Evolutionary conservation across 345 rosid species (phyloP).

Genomic region (Excoecaria agallocha): DNA sequence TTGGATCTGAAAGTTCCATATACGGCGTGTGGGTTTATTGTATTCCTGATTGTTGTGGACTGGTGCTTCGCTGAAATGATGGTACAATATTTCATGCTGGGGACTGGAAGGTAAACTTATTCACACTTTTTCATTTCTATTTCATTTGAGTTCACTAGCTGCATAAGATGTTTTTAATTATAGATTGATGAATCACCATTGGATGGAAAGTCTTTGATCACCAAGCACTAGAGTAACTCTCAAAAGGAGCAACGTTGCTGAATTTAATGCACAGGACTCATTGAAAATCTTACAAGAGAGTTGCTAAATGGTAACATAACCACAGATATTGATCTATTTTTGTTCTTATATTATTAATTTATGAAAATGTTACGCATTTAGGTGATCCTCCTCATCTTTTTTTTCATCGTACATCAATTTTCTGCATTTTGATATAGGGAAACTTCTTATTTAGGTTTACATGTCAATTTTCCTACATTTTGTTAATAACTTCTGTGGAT

Average conservation of each 20-base stretch:
- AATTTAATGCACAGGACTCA: no score
- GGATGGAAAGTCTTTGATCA: no score
- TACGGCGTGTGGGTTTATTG: no score
- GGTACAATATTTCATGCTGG: conserved; percentile 98
- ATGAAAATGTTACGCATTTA: neutral
- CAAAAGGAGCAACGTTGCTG: no score
- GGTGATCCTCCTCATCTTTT: neutral
- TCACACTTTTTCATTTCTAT: neutral
- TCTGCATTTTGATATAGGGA: neutral
- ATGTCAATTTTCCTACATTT: neutral
- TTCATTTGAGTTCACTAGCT: conserved; percentile 19
- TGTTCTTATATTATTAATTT: neutral
- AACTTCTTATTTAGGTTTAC: conserved; percentile 1
- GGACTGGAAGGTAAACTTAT: conserved; percentile 84
- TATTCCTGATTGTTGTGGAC: conserved; percentile 97
- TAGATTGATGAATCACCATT: no score
- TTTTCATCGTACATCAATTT: neutral
- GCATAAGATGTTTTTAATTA: conserved; percentile 24
- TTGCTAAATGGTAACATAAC: neutral
- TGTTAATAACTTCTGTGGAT: neutral
- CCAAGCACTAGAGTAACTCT: no score
- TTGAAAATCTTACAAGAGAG: no score
- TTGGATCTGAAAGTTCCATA: no score
- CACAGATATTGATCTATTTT: neutral
- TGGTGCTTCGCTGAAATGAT: conserved; percentile 94